These are phyloP conservation scores for Elsinoe arachidis DNA, from an alignment of 2,329 filamentous ascomycete genomes.

Conservation along the genomic window DNA sequence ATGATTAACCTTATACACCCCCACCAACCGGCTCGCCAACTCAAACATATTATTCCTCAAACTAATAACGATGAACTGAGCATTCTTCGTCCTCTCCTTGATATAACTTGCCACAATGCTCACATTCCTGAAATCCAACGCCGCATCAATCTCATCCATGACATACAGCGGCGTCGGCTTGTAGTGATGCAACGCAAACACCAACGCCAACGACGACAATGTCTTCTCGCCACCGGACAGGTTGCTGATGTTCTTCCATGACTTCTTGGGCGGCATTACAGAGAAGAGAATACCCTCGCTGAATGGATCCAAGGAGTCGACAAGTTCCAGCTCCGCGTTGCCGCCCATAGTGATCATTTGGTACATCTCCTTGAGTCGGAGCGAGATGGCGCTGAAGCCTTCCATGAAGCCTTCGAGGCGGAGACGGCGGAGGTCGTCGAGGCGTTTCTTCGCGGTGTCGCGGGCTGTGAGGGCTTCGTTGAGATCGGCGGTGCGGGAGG, in stretches of 20 bases:
- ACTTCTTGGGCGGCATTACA: constrained; percentile 99
- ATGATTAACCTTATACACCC: constrained; percentile 99
- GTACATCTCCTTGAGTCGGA: constrained; percentile 98
- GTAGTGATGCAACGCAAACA: constrained; percentile 98
- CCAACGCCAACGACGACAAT: constrained; percentile 78
- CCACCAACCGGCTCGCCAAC: constrained; percentile 85
- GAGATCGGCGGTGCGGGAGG: constrained; percentile 73
- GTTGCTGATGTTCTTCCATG: constrained; percentile 99
- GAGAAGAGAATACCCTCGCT: constrained; percentile 94
- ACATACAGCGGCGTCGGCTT: constrained; percentile 96
- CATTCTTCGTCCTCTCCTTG: constrained; percentile 98
- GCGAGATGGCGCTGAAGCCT: constrained; percentile 86
- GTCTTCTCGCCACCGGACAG: constrained; percentile 96
- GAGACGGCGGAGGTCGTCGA: constrained; percentile 81
- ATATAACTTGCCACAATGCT: constrained; percentile 98
- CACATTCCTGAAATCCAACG: constrained; percentile 94
- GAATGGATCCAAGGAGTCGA: constrained; percentile 93
- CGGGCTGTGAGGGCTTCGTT: constrained; percentile 67
- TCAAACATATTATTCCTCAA: constrained; percentile 99
- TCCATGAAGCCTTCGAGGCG: constrained; percentile 97
- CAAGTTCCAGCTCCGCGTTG: constrained; percentile 93
- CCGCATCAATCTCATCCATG: constrained; percentile 99
- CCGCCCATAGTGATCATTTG: constrained; percentile 99
- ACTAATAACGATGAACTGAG: constrained; percentile 97
- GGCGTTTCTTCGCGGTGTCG: constrained; percentile 81